phyloP scores from a whole-genome alignment of 1,139 yeast species.

The Martiniozyma asiatica region DNA sequence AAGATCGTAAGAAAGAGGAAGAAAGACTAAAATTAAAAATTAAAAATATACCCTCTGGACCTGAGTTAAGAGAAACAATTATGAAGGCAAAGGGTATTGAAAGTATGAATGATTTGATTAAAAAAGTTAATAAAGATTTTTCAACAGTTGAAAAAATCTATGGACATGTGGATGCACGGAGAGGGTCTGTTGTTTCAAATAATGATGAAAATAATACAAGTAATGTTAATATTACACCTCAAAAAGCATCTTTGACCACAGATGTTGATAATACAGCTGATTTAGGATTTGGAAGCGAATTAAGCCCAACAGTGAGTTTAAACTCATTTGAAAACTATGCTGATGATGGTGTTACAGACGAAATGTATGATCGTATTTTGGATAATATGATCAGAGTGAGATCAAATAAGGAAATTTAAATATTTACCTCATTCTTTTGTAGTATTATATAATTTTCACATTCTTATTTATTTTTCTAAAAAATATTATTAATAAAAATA shows the following conservation, averaged over 20 bases:
- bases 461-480: too few species aligned
- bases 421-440: too few species aligned
- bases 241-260: neutral
- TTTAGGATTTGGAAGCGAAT: neutral
- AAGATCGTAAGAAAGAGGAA: slow-evolving; percentile 8
- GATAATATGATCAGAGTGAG: slow-evolving; percentile 57
- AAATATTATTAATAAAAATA: too few species aligned
- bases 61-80: slow-evolving; percentile 65
- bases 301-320: slow-evolving; percentile 13
- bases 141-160: slow-evolving; percentile 48
- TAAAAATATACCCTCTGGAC: slow-evolving; percentile 55
- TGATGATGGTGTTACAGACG: slow-evolving; percentile 32
- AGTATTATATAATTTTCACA: too few species aligned
- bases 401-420: slow-evolving; percentile 25
- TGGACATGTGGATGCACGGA: slow-evolving; percentile 17
- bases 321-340: slow-evolving; percentile 13
- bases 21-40: slow-evolving; percentile 16
- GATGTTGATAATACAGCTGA: neutral
- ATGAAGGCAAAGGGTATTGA: slow-evolving; percentile 69
- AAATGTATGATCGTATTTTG: slow-evolving; percentile 57
- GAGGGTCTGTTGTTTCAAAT: slow-evolving; percentile 1
- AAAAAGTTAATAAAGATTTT: slow-evolving; percentile 40
- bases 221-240: neutral
- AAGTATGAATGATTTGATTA: slow-evolving; percentile 58
- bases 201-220: neutral